A percentile compares a stretch with the other conserved stretches of the same genome.
phyloP scores from a whole-genome alignment of 331 rosid species.

The Acacia pycnantha region DNA sequence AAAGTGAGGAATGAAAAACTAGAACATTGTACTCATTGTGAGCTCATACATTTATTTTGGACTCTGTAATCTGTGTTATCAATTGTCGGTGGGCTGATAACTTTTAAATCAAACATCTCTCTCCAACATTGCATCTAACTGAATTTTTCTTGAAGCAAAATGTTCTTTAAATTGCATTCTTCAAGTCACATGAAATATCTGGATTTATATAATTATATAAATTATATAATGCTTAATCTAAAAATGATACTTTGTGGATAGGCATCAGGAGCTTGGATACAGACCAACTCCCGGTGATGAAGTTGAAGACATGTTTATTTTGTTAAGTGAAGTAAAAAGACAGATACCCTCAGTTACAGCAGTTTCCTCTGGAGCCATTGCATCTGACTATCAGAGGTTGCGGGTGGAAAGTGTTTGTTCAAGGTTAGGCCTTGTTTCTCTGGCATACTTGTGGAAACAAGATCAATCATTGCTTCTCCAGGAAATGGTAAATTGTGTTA shows the following conservation, averaged over 20 bases:
- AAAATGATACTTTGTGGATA: conserved; percentile 39
- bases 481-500: conserved; percentile 75
- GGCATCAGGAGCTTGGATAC: conserved; percentile 88
- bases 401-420: conserved; percentile 98
- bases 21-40: neutral
- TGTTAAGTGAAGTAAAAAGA: conserved; percentile 84
- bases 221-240: conserved; percentile 3
- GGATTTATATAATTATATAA: conserved; percentile 2
- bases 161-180: neutral
- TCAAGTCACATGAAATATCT: neutral
- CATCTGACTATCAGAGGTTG: conserved; percentile 93
- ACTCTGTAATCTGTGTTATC: conserved; percentile 4
- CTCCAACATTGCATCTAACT: neutral
- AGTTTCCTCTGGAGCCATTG: conserved; percentile 95
- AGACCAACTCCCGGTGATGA: conserved; percentile 85
- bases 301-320: conserved; percentile 89
- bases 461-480: conserved; percentile 92
- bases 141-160: neutral
- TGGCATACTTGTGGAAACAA: conserved; percentile 95
- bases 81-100: neutral
- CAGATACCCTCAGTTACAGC: conserved; percentile 81
- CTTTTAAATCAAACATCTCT: conserved; percentile 9
- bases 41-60: neutral
- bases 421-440: conserved; percentile 98
- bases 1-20: neutral